These are phyloP conservation scores for barley (Hordeum vulgare) DNA, from an alignment of 176 grass and related monocot species.

Conservation along the genomic window MorexV3_pseudomolecules_assembly NC_058522.1:386296341-386296840, in stretches of 20 bases:
- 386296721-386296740: too few relatives aligned
- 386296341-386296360: background rate
- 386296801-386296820: too few relatives aligned
- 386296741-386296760: too few relatives aligned
- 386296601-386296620: background rate
- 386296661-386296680: too few relatives aligned
- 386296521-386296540: background rate
- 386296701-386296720: too few relatives aligned
- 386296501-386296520: too few relatives aligned
- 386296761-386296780: too few relatives aligned
- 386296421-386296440: background rate
- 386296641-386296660: background rate
- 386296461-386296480: background rate
- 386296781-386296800: too few relatives aligned
- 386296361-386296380: background rate
- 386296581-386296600: background rate
- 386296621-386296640: background rate
- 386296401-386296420: background rate
- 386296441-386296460: background rate
- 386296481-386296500: background rate
- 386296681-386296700: too few relatives aligned
- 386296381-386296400: background rate
- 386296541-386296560: background rate
- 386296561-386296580: background rate
- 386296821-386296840: too few relatives aligned